Conservation (phyloP, 2,329 filamentous ascomycete genomes). For the Rutstroemia sp. region DNA sequence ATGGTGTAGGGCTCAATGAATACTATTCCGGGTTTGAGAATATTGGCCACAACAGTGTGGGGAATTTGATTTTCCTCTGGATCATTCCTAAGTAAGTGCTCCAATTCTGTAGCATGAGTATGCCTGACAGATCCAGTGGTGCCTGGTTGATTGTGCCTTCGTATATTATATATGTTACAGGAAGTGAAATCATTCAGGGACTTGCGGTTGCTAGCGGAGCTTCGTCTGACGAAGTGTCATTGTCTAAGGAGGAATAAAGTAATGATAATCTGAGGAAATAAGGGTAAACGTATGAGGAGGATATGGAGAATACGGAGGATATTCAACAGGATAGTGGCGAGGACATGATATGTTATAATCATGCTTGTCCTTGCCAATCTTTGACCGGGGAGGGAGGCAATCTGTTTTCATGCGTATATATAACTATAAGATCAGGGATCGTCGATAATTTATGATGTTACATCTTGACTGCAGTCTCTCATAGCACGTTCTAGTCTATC, state of each 20-base stretch:
- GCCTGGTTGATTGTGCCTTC: conserved; percentile 56
- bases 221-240: conserved; percentile 19
- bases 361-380: too few species aligned
- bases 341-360: too few species aligned
- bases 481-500: too few species aligned
- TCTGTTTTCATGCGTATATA: too few species aligned
- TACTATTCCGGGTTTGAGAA: conserved; percentile 52
- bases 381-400: too few species aligned
- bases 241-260: conserved; percentile 15
- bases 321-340: too few species aligned
- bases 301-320: too few species aligned
- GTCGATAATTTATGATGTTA: too few species aligned
- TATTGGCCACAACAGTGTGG: conserved; percentile 52
- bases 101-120: background rate
- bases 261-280: background rate
- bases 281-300: too few species aligned
- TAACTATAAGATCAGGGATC: too few species aligned
- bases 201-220: conserved; percentile 38
- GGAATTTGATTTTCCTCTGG: conserved; percentile 49
- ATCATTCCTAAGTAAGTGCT: conserved; percentile 57
- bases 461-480: too few species aligned
- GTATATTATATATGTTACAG: conserved; percentile 55
- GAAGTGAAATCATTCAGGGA: conserved; percentile 52
- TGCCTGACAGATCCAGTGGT: conserved; percentile 36
- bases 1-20: conserved; percentile 48